Conservation (phyloP, 257 asterid species). For the Ocimum tenuiflorum region DNA sequence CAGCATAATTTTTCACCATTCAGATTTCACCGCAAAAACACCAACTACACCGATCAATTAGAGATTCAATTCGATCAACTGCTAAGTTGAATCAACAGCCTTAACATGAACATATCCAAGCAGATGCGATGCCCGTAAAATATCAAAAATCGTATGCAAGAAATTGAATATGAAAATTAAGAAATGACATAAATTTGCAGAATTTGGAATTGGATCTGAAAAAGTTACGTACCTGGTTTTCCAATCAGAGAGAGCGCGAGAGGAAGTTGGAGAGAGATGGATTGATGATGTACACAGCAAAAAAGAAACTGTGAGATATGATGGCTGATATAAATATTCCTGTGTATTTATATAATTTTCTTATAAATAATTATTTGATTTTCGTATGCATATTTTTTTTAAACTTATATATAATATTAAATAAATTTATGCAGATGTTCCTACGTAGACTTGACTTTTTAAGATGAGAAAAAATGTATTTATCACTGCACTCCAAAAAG, state of each 20-base stretch:
- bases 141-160: background rate
- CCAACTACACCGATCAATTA: background rate
- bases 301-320: slow-evolving; percentile 30
- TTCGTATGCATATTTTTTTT: background rate
- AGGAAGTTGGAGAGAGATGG: slow-evolving; percentile 22
- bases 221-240: slow-evolving; percentile 25
- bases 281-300: slow-evolving; percentile 25
- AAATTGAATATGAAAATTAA: background rate
- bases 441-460: too few species aligned
- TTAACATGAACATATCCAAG: slow-evolving; percentile 4
- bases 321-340: slow-evolving; percentile 14
- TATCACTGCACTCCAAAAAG: too few species aligned
- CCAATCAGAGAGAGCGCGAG: slow-evolving; percentile 23
- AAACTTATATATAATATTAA: too few species aligned
- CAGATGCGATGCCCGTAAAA: slow-evolving; percentile 1
- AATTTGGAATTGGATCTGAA: slow-evolving; percentile 28
- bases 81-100: background rate
- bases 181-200: slow-evolving; percentile 3
- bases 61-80: slow-evolving; percentile 1
- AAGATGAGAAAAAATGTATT: too few species aligned
- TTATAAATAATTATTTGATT: background rate
- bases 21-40: background rate
- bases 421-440: too few species aligned
- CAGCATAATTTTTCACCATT: background rate
- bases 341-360: background rate